A percentile compares a stretch with the other conserved stretches of the same genome.
Evolutionary conservation across 2,329 filamentous ascomycete species (phyloP).

Genomic region (Sporothrix mexicana): DNA sequence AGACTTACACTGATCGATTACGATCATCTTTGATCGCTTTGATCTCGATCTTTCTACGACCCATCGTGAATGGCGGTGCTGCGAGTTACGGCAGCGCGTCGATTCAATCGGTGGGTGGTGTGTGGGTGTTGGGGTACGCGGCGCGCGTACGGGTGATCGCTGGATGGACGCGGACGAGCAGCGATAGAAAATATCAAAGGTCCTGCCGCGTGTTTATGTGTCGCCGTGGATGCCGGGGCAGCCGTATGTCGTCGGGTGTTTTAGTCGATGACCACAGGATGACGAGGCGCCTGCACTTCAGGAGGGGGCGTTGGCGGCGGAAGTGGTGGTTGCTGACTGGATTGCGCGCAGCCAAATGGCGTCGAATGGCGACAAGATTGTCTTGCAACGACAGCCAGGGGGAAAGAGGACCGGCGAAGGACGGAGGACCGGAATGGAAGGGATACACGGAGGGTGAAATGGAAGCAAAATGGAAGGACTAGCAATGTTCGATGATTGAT

Average conservation of each 20-base stretch:
- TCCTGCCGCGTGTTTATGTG: not conserved
- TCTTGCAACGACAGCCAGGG: slow-evolving; percentile 1
- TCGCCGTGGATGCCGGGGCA: slow-evolving; percentile 19
- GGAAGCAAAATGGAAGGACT: slow-evolving; percentile 30
- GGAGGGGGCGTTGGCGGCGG: not conserved
- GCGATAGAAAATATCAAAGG: not conserved
- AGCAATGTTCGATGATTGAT: slow-evolving; percentile 16
- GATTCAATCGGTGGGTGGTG: not conserved
- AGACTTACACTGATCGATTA: slow-evolving; percentile 90
- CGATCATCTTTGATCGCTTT: slow-evolving; percentile 99
- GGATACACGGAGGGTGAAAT: slow-evolving; percentile 10
- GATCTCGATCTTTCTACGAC: slow-evolving; percentile 99
- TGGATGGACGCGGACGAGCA: slow-evolving; percentile 12
- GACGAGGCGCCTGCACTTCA: not conserved
- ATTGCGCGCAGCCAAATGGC: slow-evolving; percentile 16
- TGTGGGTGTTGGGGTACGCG: not conserved
- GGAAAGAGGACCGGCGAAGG: too few relatives aligned
- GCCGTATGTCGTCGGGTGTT: slow-evolving; percentile 12
- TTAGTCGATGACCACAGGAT: not conserved
- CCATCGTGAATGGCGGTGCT: slow-evolving; percentile 65
- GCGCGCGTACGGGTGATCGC: slow-evolving; percentile 6
- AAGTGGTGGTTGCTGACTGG: slow-evolving; percentile 4
- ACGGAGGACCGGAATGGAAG: slow-evolving; percentile 3
- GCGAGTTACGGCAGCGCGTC: slow-evolving; percentile 28
- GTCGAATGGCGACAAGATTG: slow-evolving; percentile 18